phyloP scores from a whole-genome alignment of 305 asterid genomes.

The Solanum hybrid region DNA sequence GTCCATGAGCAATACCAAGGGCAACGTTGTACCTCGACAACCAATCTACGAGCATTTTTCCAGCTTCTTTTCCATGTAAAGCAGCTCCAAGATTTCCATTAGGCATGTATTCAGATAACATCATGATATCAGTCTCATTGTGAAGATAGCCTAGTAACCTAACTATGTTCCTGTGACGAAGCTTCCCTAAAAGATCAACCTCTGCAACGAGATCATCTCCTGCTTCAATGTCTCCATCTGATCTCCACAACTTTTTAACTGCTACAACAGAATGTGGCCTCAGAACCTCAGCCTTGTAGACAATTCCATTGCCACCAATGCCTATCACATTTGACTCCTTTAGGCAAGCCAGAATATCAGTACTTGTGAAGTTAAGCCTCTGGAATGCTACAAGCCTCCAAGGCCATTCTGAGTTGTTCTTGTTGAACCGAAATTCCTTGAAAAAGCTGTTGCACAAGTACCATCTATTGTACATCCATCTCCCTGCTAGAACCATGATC shows the following conservation, averaged over 20 bases:
- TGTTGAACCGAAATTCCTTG: slow-evolving; percentile 34
- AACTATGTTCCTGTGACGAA: slow-evolving; percentile 72
- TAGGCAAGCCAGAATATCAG: slow-evolving; percentile 45
- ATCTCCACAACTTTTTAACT: slow-evolving; percentile 60
- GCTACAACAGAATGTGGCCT: slow-evolving; percentile 45
- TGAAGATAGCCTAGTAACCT: slow-evolving; percentile 62
- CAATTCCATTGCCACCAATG: slow-evolving; percentile 62
- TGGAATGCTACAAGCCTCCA: slow-evolving; percentile 76
- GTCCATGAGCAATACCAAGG: slow-evolving; percentile 75
- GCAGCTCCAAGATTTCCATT: slow-evolving; percentile 71
- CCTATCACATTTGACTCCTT: slow-evolving; percentile 68
- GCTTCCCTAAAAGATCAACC: slow-evolving; percentile 52
- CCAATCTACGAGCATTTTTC: slow-evolving; percentile 59
- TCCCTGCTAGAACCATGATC: slow-evolving; percentile 21
- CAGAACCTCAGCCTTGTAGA: slow-evolving; percentile 54
- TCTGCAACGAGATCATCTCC: slow-evolving; percentile 53
- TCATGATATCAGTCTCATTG: slow-evolving; percentile 55
- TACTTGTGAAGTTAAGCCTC: slow-evolving; percentile 50
- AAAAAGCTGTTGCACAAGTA: slow-evolving; percentile 39
- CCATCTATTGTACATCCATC: slow-evolving; percentile 43
- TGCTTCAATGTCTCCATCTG: slow-evolving; percentile 44
- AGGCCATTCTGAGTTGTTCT: slow-evolving; percentile 53
- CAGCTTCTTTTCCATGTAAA: slow-evolving; percentile 46
- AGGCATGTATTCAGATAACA: slow-evolving; percentile 70
- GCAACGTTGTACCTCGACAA: slow-evolving; percentile 69